Evolutionary conservation across 2,329 filamentous ascomycete species (phyloP), one percentile per base, ranked within the genome.

Genomic region (Stagonosporopsis cucurbitacearum): DNA sequence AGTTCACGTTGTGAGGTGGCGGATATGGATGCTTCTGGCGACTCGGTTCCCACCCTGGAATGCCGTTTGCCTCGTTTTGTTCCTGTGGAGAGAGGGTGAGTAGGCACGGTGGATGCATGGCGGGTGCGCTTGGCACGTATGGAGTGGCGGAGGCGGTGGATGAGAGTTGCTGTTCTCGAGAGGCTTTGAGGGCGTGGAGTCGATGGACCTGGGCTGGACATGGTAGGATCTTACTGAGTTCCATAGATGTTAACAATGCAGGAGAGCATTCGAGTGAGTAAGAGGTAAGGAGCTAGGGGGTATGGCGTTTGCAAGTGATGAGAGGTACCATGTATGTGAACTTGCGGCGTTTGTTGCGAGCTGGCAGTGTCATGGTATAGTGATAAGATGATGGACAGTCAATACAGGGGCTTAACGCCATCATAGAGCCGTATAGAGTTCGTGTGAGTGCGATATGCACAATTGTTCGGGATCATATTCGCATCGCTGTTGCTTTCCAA

Each of bases 331-430:
- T 6, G 28, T 11, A 11, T 39, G 39, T 63, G 33, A 60, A 48
- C 49, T 45, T 20, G 11, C 15, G n/a, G 26, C 49, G 63, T 66
- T 64, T 61, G 63, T 32, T 37, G 15, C 50, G 63, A 59, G 52
- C 44, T 52, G 46, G 46, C 36, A n/a, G 6, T 22, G 19, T 36
- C 37, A 44, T 36, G 39, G 35, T 35, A 25, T 48, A 6, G 40
- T 26, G 23, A 47, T n/a, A 45, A 47, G 36, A 25, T 11, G 8
- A 25, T 30, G 20, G 12, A 15, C 32, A 28, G 19, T 26, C 12
- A 33, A 15, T 17, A 12, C 11, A 13, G 1, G 5, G 13, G 3
- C 12, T 28, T 6, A 13, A 17, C 15, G 26, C 13, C 22, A 33
- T 13, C 7, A 12, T 12, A 13, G 8, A 32, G 12, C 19, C 17